Evolutionary conservation across 1,284 basidiomycete genomes (phyloP), one percentile per base, ranked within the genome.

Genomic region (Moesziomyces sp.): DNA sequence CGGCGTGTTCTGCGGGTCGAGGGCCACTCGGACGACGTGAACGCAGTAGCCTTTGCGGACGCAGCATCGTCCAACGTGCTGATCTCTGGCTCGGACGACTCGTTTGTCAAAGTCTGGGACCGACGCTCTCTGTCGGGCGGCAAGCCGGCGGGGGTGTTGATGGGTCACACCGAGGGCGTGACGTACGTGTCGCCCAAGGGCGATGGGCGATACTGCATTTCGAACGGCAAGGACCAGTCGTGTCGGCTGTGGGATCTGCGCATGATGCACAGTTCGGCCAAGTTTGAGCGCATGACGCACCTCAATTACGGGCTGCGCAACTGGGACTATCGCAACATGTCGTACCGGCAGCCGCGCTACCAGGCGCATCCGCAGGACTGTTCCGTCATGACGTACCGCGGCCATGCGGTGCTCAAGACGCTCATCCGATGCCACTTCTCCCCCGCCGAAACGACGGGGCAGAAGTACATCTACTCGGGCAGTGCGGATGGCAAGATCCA

Each of bases 161-260:
- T 94, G 23, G 96, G 97, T 0, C 96, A 98, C 64, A 97, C 94
- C 0, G 94, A 97, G 81, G 80, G 83, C 16, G 74, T 84, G 50
- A 84, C 83, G 9, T 85, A 78, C 46, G 83, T 86, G 21, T 70
- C 77, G 33, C 82, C 85, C 3, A 86, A 86, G 56, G 86, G 93
- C 13, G 97, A 99, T 80, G 96, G 95, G 8, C 89, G 96, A 59
- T 98, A 99, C 84, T 87, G 97, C 57, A 90, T 98, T 40, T 95
- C 92, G n/a, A 99, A 99, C 82, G 94, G 94, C 50, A 99, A 99
- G 85, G 97, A 99, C 83, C 96, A 98, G 83, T 90, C 92, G 1
- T 87, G 93, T 56, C 90, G 94, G 26, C 86, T 99, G 30, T 99
- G 96, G 92, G 96, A 99, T 85, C 86, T 99, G 52, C 90, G 96